These are phyloP conservation scores for Puccinia novopanici DNA, from an alignment of 1,284 basidiomycete genomes.

Conservation along the genomic window DNA sequence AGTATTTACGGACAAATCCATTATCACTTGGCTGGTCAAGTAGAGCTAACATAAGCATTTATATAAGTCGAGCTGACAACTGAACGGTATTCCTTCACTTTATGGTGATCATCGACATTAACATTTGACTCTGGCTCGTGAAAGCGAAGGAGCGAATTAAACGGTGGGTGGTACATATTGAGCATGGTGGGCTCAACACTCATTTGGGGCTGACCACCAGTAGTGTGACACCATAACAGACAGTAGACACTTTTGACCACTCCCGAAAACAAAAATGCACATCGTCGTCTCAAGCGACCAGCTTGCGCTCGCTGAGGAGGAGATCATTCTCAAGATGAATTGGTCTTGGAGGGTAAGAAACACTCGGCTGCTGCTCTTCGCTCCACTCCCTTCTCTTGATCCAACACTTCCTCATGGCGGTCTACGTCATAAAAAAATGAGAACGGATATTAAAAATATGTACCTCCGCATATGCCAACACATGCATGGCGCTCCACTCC, in stretches of 20 bases:
- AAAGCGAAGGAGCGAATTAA: no score
- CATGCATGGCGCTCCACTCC: background rate
- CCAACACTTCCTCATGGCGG: no score
- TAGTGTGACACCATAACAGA: background rate
- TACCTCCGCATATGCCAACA: background rate
- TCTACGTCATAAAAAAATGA: no score
- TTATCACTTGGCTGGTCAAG: no score
- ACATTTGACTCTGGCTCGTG: no score
- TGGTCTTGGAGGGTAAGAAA: slow-evolving; percentile 26
- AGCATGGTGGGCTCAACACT: no score
- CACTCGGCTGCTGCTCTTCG: background rate
- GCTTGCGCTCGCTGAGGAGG: background rate
- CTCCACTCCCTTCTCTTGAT: background rate
- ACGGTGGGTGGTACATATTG: no score
- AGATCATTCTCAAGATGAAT: slow-evolving; percentile 5
- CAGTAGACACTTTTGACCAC: background rate
- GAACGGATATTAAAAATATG: background rate
- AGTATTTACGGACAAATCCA: no score
- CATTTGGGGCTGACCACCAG: background rate
- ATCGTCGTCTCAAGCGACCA: background rate
- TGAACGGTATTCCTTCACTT: no score
- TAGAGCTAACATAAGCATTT: no score
- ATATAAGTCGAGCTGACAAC: no score
- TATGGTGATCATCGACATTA: no score
- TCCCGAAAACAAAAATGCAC: background rate